These are phyloP conservation scores for Clonostachys rhizophaga DNA, from an alignment of 2,329 filamentous ascomycete species.

Conservation along the genomic window DNA sequence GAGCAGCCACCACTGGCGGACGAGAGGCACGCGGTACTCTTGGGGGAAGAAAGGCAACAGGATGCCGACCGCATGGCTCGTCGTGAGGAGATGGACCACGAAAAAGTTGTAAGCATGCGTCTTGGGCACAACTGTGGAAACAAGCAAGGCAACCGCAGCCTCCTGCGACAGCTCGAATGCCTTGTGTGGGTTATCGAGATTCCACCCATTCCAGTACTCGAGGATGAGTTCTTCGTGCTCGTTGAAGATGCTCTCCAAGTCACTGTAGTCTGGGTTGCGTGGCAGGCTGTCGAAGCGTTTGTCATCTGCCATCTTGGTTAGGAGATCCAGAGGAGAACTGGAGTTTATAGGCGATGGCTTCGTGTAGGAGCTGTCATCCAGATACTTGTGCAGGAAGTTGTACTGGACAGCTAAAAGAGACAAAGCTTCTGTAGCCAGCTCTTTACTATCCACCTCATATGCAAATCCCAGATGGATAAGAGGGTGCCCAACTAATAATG, in stretches of 20 bases:
- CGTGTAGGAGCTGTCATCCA: constrained; percentile 71
- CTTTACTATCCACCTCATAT: constrained; percentile 79
- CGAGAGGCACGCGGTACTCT: constrained; percentile 66
- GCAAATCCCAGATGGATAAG: constrained; percentile 96
- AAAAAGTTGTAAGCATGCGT: constrained; percentile 76
- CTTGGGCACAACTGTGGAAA: constrained; percentile 52
- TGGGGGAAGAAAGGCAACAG: constrained; percentile 73
- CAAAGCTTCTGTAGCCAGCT: constrained; percentile 85
- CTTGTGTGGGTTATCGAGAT: constrained; percentile 60
- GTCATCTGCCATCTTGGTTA: constrained; percentile 67
- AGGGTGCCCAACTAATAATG: constrained; percentile 70
- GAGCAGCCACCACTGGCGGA: constrained; percentile 89
- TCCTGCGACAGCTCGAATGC: constrained; percentile 72
- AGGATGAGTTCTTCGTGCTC: constrained; percentile 67
- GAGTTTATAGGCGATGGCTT: constrained; percentile 55
- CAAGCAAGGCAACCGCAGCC: constrained; percentile 54
- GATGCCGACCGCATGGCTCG: constrained; percentile 83
- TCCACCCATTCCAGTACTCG: constrained; percentile 91
- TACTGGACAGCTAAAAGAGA: constrained; percentile 58
- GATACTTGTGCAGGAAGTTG: constrained; percentile 57
- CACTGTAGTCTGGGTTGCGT: constrained; percentile 48
- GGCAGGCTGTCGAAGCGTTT: constrained; percentile 65
- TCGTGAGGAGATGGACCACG: constrained; percentile 75
- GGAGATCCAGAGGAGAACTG: constrained; percentile 63
- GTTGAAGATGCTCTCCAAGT: constrained; percentile 64